Evolutionary conservation across 306 rosid genomes (phyloP), one percentile per base, ranked within the genome.

Genomic region (Astragalus membranaceus): DNA sequence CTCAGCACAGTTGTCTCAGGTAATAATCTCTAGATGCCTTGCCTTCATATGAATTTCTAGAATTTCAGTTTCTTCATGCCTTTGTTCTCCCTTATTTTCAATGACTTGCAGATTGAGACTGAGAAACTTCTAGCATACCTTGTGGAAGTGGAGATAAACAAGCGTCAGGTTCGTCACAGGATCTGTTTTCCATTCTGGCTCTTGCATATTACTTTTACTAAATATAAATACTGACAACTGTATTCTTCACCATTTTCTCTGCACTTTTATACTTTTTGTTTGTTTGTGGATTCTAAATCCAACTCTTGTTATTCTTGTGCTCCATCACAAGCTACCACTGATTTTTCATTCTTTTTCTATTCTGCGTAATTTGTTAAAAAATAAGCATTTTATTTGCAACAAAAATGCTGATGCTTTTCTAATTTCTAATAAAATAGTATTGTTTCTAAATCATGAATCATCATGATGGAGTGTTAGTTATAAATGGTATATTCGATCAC

Each of bases 1-100:
- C 74, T 95, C 99, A 49, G 99, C 99, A 26, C 99, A 95, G 73
- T 75, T 95, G 70, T 95, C 99, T 55, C 99, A 95, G 99, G 99
- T 95, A 87, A 75, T 51, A 37, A 35, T 59, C 61, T 48, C 13
- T 5, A 10, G 64, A 64, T 78, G 23, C 10, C 56, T 55, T 69
- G 30, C 52, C 50, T 81, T 54, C 17, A 29, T 67, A 10, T 9
- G 14, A 52, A 36, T 32, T 41, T 33, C 58, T 54, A 37, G 61
- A 68, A 61, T 43, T 62, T 54, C 54, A 73, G 72, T 47, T 83
- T 26, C 48, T 30, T 81, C 53, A 71, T 63, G 51, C 60, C 63
- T 52, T 72, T 30, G 29, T 66, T 72, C 59, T 57, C 54, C 58
- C 32, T 29, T 57, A 39, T 64, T 75, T 3, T 13, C 39, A 32